Evolutionary conservation across 306 rosid species (phyloP), one percentile per base, ranked within the genome.

Genomic region (Prunus davidiana): DNA sequence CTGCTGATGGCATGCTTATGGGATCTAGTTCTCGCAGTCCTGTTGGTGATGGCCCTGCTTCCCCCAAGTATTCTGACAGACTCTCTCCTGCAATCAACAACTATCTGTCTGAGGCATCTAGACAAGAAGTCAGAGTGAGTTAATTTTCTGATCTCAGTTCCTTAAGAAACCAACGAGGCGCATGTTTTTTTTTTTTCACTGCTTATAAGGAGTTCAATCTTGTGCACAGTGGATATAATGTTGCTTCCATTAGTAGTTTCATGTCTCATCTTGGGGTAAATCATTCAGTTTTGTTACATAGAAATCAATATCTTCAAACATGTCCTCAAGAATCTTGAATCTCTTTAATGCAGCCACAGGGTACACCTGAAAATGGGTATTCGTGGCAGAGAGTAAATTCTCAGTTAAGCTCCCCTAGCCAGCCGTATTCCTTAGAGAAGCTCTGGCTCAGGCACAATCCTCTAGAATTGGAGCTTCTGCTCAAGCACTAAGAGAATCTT

Each of bases 381-480:
- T 82, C 89, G 43, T 94, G 96, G 98, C 98, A 94, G 88, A 87
- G 97, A 86, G 96, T 92, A 34, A 94, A 92, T 84, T 94, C 97
- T 69, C 98, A 94, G 87, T 82, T 94, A 71, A 92, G 97, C 85
- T 94, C 98, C 74, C 97, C 98, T 47, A 92, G 93, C 81, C 98
- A 94, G 90, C 98, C 98, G 47, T 95, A 95, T 84, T 95, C 98
- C 81, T 88, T 95, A 83, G 98, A 86, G 98, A 95, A 87, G 98
- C 98, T 70, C 90, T 95, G 12, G 97, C 97, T 84, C 98, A 95
- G 79, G 98, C 97, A 76, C 97, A 95, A 84, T 95, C 97, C 78
- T 95, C 98, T 84, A 88, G 98, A 87, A 95, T 92, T 85, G 98
- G 98, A 75, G 97, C 98, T 78, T 95, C 97, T 74, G 93, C 97